Evolutionary conservation across 2,329 filamentous ascomycete genomes (phyloP).

Genomic region (Colletotrichum gloeosporioides): DNA sequence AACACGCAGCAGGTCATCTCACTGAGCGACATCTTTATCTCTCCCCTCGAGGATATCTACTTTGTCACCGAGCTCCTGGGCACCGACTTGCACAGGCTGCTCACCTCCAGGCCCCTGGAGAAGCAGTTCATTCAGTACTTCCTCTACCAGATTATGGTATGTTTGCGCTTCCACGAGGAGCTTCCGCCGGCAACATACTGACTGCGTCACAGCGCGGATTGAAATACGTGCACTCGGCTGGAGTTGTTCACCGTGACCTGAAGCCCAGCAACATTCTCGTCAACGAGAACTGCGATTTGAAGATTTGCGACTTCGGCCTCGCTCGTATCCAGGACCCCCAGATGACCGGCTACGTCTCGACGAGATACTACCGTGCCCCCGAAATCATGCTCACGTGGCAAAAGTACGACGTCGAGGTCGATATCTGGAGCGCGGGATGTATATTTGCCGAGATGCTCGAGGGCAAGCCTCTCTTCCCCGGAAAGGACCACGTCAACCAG

Average conservation of each 20-base stretch:
- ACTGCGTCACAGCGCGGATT: constrained; percentile 74
- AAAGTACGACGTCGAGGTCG: constrained; percentile 98
- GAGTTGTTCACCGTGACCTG: constrained; percentile 95
- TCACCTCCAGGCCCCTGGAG: constrained; percentile 94
- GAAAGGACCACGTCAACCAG: constrained; percentile 99
- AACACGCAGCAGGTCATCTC: constrained; percentile 78
- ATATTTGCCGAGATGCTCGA: constrained; percentile 99
- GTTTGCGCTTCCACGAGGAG: constrained; percentile 31
- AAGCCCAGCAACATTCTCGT: constrained; percentile 99
- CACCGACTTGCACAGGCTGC: constrained; percentile 92
- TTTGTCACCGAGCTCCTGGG: constrained; percentile 98
- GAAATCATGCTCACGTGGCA: constrained; percentile 99
- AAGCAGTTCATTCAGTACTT: constrained; percentile 99
- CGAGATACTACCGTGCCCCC: constrained; percentile 96
- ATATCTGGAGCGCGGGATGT: constrained; percentile 99
- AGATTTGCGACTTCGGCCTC: constrained; percentile 98
- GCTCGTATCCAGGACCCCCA: constrained; percentile 98
- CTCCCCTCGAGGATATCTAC: constrained; percentile 97
- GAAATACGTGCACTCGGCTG: constrained; percentile 99
- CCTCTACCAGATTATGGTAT: constrained; percentile 96
- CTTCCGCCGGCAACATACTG: constrained; percentile 3
- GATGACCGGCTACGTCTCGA: constrained; percentile 99
- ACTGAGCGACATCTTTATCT: constrained; percentile 99
- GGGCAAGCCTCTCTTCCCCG: constrained; percentile 96
- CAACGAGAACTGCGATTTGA: constrained; percentile 99